Evolutionary conservation across 164 flowering plant species (phyloP), one percentile per base, ranked within the genome.

Genomic region (Vitis cinerea): DNA sequence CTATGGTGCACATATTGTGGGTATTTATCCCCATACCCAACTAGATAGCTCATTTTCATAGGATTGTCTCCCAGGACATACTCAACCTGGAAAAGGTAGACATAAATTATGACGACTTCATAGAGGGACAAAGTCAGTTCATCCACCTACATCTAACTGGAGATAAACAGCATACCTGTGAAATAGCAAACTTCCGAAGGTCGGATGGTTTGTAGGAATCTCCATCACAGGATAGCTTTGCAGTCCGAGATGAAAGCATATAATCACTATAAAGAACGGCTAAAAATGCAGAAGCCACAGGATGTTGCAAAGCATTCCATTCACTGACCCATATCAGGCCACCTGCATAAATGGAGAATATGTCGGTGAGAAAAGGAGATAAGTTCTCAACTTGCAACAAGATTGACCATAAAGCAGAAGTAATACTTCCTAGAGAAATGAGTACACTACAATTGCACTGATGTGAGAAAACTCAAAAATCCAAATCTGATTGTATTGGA

Each of bases 271-370:
- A 96, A 57, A 96, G 50, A 69, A 83, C 73, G 31, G 97, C 97
- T 50, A 96, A 77, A 79, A 96, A 93, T 52, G 98, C 97, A 64
- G 98, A 80, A 61, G 95, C 97, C 56, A 91, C 90, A n/a, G 97
- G 91, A 72, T 96, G 98, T 81, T 87, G 93, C 73, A 96, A 76
- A n/a, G 95, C 58, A 68, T 96, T 90, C 98, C 97, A 93, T 58
- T 93, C 79, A 61, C 86, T 84, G 23, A 91, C 77, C 98, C 97
- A 93, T 81, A 93, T 78, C 59, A 96, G 81, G 61, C 99, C 99
- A 80, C 80, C 99, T 96, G 84, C 72, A 82, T 44, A 11, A 70
- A 56, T 64, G 60, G 55, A 63, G 31, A 8, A n/a, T 53, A 1
- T 64, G 57, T 60, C 29, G 70, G 68, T 54, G 10, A 44, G 59